Evolutionary conservation across 225 moss, liverwort and hornwort species (phyloP).

Genomic region (Climacium dendroides): DNA sequence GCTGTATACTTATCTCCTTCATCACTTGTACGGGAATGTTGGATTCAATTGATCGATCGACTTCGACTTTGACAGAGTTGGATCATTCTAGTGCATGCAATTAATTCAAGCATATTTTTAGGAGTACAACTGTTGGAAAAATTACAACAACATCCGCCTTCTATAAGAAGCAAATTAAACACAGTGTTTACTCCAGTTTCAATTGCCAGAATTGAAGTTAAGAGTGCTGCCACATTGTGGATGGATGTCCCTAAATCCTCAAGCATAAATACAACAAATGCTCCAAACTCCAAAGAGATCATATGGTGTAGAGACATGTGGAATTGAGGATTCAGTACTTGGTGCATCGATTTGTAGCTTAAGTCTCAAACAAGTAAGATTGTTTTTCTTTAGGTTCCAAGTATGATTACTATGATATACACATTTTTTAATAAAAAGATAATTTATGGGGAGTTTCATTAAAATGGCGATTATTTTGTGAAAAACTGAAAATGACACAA

Average conservation of each 20-base stretch:
- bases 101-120: not conserved
- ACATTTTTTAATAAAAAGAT: not conserved
- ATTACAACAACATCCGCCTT: not conserved
- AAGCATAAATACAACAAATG: no score
- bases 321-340: not conserved
- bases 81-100: not conserved
- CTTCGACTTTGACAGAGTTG: not conserved
- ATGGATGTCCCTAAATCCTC: not conserved
- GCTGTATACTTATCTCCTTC: not conserved
- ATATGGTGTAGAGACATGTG: not conserved
- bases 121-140: not conserved
- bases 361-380: not conserved
- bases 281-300: not conserved
- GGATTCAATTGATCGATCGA: not conserved
- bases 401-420: accelerated
- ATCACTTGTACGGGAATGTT: not conserved
- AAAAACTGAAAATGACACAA: no score
- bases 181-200: not conserved
- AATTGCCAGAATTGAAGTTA: not conserved
- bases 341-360: not conserved
- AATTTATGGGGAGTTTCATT: no score
- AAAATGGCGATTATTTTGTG: no score
- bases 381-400: not conserved
- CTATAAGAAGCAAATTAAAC: not conserved
- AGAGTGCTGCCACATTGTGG: not conserved